Base-by-base conservation (phyloP, 768 basidiomycete species). In the Flagelloscypha sp. region DNA sequence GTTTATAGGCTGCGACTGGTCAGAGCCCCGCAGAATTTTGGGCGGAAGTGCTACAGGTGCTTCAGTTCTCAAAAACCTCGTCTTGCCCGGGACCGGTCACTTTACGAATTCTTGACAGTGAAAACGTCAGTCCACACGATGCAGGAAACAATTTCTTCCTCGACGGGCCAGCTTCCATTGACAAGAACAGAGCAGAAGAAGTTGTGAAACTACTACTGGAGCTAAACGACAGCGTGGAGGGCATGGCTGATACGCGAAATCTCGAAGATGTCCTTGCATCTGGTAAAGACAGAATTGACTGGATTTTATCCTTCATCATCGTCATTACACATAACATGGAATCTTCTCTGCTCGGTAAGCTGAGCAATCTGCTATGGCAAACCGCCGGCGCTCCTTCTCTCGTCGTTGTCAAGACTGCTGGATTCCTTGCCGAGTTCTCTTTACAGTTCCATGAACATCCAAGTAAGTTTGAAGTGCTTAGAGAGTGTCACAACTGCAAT, bases 81-180 rank as follows among this genome's bases (percentile, higher is more conserved):
- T 98, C 24, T 75, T 98, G 6, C 95, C 95, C 2, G 94, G 94
- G 6, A 78, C 97, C 45, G 89, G 93, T n/a, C 77, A 85, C 52
- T 98, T 95, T 55, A 94, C 93, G 30, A n/a, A 75, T 98, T 54
- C 74, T 95, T 40, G 90, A 93, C 50, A 59, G 72, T 16, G 53
- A 58, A 2, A 36, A 55, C 24, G 80, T 81, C 19, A 68, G 77
- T 0, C 67, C 76, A 1, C 72, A 78, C 38, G 93, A 98, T 48
- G 79, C 89, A 0, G 92, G 92, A 1, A 88, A 90, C 66, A 98
- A 98, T 63, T 99, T 99, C 65, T 99, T 98, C 62, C 66, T 99
- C 17, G 74, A 84, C 25, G 83, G 78, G 0, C 57, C 61, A 4
- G 59, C 73, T n/a, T 85, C 81, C 48, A 68, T 98, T 29, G 89